Percentiles rank a stretch among this genome's conserved stretches.
Evolutionary conservation across 768 basidiomycete genomes (phyloP).

Genomic region (Russula dissimulans): DNA sequence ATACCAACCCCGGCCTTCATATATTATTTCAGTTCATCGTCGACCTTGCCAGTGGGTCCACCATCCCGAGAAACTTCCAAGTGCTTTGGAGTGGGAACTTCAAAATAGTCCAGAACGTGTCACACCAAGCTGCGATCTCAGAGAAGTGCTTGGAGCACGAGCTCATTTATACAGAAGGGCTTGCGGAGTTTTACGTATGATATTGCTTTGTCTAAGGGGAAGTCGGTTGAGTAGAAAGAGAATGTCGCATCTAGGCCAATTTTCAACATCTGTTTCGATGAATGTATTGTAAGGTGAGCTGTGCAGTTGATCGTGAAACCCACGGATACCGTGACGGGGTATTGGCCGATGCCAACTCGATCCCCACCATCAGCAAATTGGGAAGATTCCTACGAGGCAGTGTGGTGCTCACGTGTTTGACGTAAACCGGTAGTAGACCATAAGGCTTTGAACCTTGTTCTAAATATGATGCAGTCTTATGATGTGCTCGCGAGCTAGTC

Average conservation of each 20-base stretch:
- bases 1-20: slow-evolving; percentile 75
- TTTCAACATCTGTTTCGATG: slow-evolving; percentile 67
- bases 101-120: slow-evolving; percentile 82
- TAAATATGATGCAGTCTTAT: too few species aligned
- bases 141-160: slow-evolving; percentile 86
- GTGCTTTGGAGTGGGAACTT: slow-evolving; percentile 81
- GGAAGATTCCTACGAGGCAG: too few species aligned
- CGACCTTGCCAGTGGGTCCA: slow-evolving; percentile 82
- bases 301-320: too few species aligned
- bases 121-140: slow-evolving; percentile 97
- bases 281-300: too few species aligned
- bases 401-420: too few species aligned
- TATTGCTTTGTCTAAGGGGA: slow-evolving; percentile 91
- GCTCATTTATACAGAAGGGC: slow-evolving; percentile 94
- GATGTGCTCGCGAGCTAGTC: too few species aligned
- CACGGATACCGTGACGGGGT: too few species aligned
- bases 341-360: too few species aligned
- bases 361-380: too few species aligned
- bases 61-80: slow-evolving; percentile 92
- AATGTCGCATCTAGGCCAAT: slow-evolving; percentile 95
- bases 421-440: too few species aligned
- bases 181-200: slow-evolving; percentile 85
- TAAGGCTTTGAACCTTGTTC: too few species aligned
- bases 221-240: slow-evolving; percentile 98
- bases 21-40: slow-evolving; percentile 59